These are phyloP conservation scores for Neocatenulostroma microsporum DNA, from an alignment of 2,329 filamentous ascomycete genomes.

Conservation along the genomic window DNA sequence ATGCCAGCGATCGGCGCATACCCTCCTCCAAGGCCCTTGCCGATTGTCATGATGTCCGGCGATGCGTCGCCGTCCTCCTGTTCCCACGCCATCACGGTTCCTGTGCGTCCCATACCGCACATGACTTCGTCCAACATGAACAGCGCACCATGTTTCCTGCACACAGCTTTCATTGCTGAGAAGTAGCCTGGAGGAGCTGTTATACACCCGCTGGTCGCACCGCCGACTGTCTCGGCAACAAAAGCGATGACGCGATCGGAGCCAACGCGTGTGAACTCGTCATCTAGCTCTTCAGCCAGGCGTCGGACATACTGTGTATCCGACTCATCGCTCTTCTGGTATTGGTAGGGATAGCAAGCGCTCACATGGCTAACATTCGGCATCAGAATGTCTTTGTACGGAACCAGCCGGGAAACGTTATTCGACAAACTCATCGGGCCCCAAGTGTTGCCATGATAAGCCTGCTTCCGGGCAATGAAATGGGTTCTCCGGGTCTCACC, in stretches of 20 bases:
- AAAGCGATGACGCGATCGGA: constrained; percentile 44
- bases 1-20: constrained; percentile 53
- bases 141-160: constrained; percentile 48
- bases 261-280: constrained; percentile 41
- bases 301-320: constrained; percentile 36
- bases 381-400: constrained; percentile 29
- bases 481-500: constrained; percentile 32
- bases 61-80: constrained; percentile 35
- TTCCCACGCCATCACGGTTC: constrained; percentile 26
- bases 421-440: constrained; percentile 38
- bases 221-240: constrained; percentile 45
- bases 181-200: constrained; percentile 49
- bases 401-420: constrained; percentile 27
- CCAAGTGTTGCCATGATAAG: constrained; percentile 47
- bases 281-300: constrained; percentile 41
- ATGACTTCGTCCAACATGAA: constrained; percentile 48
- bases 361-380: constrained; percentile 24
- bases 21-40: constrained; percentile 57
- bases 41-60: constrained; percentile 58
- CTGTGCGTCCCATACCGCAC: constrained; percentile 25
- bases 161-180: constrained; percentile 46
- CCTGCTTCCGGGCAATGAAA: constrained; percentile 40
- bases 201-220: constrained; percentile 46
- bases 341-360: constrained; percentile 31
- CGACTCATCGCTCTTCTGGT: constrained; percentile 28